These are phyloP conservation scores for Dothistroma septosporum DNA, from an alignment of 2,329 filamentous ascomycete species.

Conservation along the genomic window DNA sequence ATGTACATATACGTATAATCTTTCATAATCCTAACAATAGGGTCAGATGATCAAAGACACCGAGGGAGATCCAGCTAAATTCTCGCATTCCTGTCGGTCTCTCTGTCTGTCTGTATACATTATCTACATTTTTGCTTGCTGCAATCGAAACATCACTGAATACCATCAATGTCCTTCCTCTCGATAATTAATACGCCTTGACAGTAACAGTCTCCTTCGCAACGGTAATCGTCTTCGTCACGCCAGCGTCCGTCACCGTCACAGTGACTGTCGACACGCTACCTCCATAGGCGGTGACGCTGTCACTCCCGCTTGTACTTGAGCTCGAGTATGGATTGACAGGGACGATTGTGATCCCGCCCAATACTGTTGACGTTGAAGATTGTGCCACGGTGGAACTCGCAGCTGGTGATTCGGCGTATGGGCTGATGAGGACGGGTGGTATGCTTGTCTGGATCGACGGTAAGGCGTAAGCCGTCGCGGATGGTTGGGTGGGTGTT, in stretches of 20 bases:
- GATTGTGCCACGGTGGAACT: background rate
- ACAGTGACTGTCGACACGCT: background rate
- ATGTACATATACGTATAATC: too few species aligned
- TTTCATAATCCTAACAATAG: too few species aligned
- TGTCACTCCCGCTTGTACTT: background rate
- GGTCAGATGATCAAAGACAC: too few species aligned
- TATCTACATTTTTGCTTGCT: background rate
- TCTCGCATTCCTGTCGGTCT: too few species aligned
- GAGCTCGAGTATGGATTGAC: constrained; percentile 15
- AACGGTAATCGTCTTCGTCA: constrained; percentile 20
- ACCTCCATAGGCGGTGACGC: background rate
- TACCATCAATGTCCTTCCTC: background rate
- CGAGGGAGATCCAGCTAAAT: too few species aligned
- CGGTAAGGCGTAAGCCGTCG: background rate
- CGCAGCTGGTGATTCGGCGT: background rate
- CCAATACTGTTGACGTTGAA: constrained; percentile 9
- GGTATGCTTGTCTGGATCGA: background rate
- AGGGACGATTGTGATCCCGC: constrained; percentile 28
- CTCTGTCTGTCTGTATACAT: background rate
- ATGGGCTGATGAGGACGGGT: constrained; percentile 9
- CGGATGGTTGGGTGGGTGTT: background rate
- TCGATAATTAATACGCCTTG: background rate
- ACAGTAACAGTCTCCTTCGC: constrained; percentile 22
- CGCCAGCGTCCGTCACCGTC: background rate
- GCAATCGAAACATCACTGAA: background rate